Evolutionary conservation across 2,329 filamentous ascomycete species (phyloP), one percentile per base, ranked within the genome.

Genomic region (Chaetomiaceae sp.): DNA sequence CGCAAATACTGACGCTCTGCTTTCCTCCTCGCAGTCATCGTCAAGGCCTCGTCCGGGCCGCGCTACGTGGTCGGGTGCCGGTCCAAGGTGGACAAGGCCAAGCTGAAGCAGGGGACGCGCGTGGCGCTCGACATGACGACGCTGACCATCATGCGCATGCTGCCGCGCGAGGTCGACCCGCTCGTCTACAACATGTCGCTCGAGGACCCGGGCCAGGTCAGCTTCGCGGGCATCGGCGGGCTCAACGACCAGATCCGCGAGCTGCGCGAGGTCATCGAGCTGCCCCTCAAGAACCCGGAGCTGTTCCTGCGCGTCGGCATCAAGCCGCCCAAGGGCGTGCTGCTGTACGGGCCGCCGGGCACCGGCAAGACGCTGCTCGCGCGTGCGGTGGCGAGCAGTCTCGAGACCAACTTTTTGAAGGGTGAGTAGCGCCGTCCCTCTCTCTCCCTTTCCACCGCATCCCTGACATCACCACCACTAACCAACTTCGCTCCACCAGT

Each of bases 181-280:
- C 80, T 99, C 63, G 94, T 99, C 63, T 99, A 99, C 82, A 99
- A 99, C 79, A 99, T 99, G 94, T 99, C 94, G 19, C 75, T 99
- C 64, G 94, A 99, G 72, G 94, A 99, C 69, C 94, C 94, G 0
- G 94, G 94, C 6, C 92, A 97, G 72, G 87, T 99, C 72, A 96
- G 89, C 77, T 99, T 99, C 72, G 92, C 87, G 37, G 94, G 95
- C 65, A 99, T 99, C 63, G 94, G 94, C 75, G 94, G 94, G 61
- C 75, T 99, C 67, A 99, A 99, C 70, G 94, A 99, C 63, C 94
- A 99, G 77, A 99, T 99, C 66, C 83, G 94, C 73, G 95, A 99
- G 76, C 77, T 99, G 63, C 83, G 94, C 69, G 94, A 99, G 73
- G 95, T 99, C 48, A 99, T 99, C 67, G 94, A 99, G 75, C 75